Evolutionary conservation across 176 grass and related monocot species (phyloP).

Genomic region (Hsuehochloa calcarea): DNA sequence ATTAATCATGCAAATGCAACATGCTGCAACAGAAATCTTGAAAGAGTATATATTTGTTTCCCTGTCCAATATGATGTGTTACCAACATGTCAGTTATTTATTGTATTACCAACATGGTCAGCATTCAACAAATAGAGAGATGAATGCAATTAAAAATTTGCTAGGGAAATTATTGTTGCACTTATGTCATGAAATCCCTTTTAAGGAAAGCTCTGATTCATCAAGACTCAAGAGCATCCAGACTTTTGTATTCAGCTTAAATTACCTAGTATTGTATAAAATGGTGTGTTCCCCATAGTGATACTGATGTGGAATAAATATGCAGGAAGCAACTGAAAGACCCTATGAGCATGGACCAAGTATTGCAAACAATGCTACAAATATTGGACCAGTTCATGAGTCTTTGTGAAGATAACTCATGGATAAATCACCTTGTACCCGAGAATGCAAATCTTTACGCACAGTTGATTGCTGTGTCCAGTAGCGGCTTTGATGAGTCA

Average conservation of each 20-base stretch:
- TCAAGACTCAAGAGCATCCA: background rate
- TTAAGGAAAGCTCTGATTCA: background rate
- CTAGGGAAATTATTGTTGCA: background rate
- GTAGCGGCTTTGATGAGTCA: constrained; percentile 60
- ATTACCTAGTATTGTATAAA: background rate
- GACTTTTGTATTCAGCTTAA: background rate
- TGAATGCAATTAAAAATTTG: background rate
- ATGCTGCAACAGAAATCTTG: constrained; percentile 62
- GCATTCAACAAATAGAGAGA: background rate
- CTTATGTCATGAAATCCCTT: background rate
- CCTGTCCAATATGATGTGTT: too few relatives aligned
- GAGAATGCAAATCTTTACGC: constrained; percentile 68
- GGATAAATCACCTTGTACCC: constrained; percentile 85
- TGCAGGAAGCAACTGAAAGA: constrained; percentile 95
- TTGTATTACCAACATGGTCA: background rate
- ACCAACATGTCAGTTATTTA: background rate
- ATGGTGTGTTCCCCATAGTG: background rate
- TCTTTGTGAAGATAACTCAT: constrained; percentile 56
- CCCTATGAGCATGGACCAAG: constrained; percentile 66
- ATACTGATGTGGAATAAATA: constrained; percentile 17
- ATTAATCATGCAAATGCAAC: constrained; percentile 67
- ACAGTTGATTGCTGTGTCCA: constrained; percentile 67
- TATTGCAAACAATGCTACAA: constrained; percentile 59
- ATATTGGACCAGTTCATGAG: constrained; percentile 74
- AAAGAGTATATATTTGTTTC: too few relatives aligned